Base-by-base conservation (phyloP, 352 stramenopile species). In the Globisporangium splendens region DNA sequence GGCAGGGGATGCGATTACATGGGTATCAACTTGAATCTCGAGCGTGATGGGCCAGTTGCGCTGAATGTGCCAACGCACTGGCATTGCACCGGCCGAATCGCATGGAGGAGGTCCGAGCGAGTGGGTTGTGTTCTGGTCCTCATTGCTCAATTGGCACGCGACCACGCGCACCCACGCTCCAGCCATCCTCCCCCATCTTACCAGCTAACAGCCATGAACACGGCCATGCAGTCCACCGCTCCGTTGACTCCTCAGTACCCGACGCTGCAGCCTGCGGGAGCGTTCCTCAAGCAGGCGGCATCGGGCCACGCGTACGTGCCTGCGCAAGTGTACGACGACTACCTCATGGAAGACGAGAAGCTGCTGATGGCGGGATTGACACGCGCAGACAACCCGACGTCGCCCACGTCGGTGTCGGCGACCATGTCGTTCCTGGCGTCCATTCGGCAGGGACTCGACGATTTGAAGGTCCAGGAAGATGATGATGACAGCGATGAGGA, bases 371-470 rank as follows among this genome's bases (percentile, higher is more conserved):
- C 6, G 54, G n/a, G 31, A 4, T 11, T 44, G 12, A n/a, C 28
- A 39, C 39, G 14, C 11, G 31, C 31, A 8, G 57, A 42, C 8
- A 50, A 51, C 15, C 58, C 58, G 21, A 59, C 58, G 15, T 64
- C 58, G 14, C 58, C 58, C 18, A 59, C 58, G 17, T 54, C 58
- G 10, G 60, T 66, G 53, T 43, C 42, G 5, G 50, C 52, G 12
- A 28, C 49, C 3, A 21, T 56, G 41, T 63, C 61, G 43, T 68
- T 68, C 43, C 21, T 68, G 22, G 56, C 61, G 33, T 60, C 61
- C 31, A 68, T 68, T 22, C 61, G 61, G 0, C 31, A 18, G 5
- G 61, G 61, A 31, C 56, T 68, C 42, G 48, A 68, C 48, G 61
- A 68, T 20, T 38, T 68, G n/a, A 33, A 68, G 17, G 55, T 53